Evolutionary conservation across 495 filamentous ascomycete genomes (phyloP), one percentile per base, ranked within the genome.

Genomic region (Pseudevernia furfuracea): DNA sequence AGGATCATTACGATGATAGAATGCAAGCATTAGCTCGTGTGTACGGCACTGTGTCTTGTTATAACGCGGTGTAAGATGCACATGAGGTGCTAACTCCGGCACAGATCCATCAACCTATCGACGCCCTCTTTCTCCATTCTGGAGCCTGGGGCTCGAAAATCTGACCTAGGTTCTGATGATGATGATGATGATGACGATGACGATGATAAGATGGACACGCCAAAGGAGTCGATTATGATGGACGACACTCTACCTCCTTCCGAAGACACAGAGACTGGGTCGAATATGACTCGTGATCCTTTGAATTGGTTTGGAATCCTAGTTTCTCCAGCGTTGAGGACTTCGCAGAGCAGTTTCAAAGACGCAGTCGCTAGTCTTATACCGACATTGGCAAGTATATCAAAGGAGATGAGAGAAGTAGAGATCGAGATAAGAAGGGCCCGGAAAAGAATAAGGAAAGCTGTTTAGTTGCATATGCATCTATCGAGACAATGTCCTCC

Each of bases 231-330:
- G 15, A 37, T 55, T 4, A 17, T 21, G 28, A 53, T 19, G n/a
- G 23, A n/a, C 28, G 32, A 17, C 6, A 19, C 37, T 39, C 14
- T 30, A 38, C 1, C 55, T 37, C 1, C 17, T 46, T 28, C 14
- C 15, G 38, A 66, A n/a, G 59, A 34, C 23, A 21, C 28, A n/a
- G 58, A 59, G 23, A 48, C 41, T 46, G 32, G 17, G 14, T 58
- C 58, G 46, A 55, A 37, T 11, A 46, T 43, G 49, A 49, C 60
- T 53, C 38, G 70, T 44, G 82, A 90, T 69, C 87, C 88, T 8
- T 77, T 90, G 52, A 74, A 79, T 41, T 89, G 87, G 87, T 90
- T 87, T 71, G 88, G 88, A 8, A 80, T 90, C 43, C 74, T 90
- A 1, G 80, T 85, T 12, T 84, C 88, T 0, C 74, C 74, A 34